Base-by-base conservation (phyloP, 1,284 basidiomycete genomes). In the Irpex rosettiformis region DNA sequence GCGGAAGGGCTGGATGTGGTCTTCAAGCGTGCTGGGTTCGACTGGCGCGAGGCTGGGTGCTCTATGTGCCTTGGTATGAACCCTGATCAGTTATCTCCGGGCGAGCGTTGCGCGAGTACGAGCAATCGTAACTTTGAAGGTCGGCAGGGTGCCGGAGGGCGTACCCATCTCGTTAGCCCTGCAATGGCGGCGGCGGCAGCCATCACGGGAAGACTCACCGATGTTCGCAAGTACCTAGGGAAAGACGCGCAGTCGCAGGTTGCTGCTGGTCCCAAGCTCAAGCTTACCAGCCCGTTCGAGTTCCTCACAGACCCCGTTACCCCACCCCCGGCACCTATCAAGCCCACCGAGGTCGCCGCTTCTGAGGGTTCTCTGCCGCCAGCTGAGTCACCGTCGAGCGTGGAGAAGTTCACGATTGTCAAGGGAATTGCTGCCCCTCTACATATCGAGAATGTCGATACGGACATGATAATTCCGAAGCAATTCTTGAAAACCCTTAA, bases 31-130 rank as follows among this genome's bases (percentile, higher is more conserved):
- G 95, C 95, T 27, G 96, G 96, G 21, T 98, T 97, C 69, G 96
- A 98, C 72, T 98, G 94, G 95, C 85, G 95, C 60, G 96, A 98
- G 75, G 96, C 96, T 28, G 95, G 95, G 29, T 98, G 95, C 73
- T 98, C 96, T 29, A 98, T 98, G 96, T 98, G 95, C 75, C 74
- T 98, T 62, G 96, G 94, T 47, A 98, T 98, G 96, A 98, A 98
- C 75, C 93, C 95, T 8, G 95, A 98, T 75, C 94, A 96, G 73
- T 81, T 98, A 55, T 79, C 83, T 37, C 93, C 94, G 2, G 89
- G 91, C 52, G 92, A 98, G 74, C 90, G 96, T 55, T 98, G 95
- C 70, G 95, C 96, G 4, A 95, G 92, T 67, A 98, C 96, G 43
- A 96, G 94, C 70, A 98, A 98, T 77, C 89, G 96, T 63, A 98